Conservation (phyloP, 768 basidiomycete species). For the Tricholoma sp. region DNA sequence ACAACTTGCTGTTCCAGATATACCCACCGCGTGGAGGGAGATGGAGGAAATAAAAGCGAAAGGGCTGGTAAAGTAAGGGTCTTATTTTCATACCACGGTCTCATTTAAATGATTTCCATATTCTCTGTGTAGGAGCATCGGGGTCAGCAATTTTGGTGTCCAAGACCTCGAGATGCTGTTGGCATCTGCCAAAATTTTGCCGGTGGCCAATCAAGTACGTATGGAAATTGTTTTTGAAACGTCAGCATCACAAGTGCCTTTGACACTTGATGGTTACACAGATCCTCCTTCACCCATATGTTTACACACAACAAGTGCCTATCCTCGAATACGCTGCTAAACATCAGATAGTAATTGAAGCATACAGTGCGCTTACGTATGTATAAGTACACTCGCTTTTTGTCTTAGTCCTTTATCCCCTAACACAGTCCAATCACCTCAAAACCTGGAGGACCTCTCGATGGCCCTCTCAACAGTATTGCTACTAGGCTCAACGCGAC, state of each 20-base stretch:
- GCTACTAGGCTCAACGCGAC: conserved; percentile 45
- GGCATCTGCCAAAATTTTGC: conserved; percentile 55
- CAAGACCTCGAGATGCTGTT: conserved; percentile 50
- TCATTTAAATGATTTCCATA: not conserved
- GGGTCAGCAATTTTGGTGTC: conserved; percentile 65
- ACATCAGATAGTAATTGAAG: conserved; percentile 64
- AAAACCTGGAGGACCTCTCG: conserved; percentile 58
- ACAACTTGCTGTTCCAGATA: conserved; percentile 47
- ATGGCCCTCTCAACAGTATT: conserved; percentile 50
- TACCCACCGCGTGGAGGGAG: conserved; percentile 56
- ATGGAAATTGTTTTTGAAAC: not conserved
- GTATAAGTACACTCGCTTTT: conserved; percentile 13
- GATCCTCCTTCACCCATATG: conserved; percentile 72
- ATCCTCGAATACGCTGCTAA: conserved; percentile 52
- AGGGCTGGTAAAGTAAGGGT: conserved; percentile 51
- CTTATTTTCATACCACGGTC: not conserved
- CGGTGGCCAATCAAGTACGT: conserved; percentile 62
- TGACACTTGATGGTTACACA: conserved; percentile 18
- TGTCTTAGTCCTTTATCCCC: not conserved
- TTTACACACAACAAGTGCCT: conserved; percentile 45
- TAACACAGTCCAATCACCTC: conserved; percentile 55
- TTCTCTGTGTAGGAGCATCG: conserved; percentile 49
- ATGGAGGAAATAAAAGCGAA: conserved; percentile 53
- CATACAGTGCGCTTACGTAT: conserved; percentile 63
- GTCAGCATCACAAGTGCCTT: not conserved